Evolutionary conservation across 805 yeast species (phyloP), one percentile per base, ranked within the genome.

Genomic region (Brettanomyces sp.): DNA sequence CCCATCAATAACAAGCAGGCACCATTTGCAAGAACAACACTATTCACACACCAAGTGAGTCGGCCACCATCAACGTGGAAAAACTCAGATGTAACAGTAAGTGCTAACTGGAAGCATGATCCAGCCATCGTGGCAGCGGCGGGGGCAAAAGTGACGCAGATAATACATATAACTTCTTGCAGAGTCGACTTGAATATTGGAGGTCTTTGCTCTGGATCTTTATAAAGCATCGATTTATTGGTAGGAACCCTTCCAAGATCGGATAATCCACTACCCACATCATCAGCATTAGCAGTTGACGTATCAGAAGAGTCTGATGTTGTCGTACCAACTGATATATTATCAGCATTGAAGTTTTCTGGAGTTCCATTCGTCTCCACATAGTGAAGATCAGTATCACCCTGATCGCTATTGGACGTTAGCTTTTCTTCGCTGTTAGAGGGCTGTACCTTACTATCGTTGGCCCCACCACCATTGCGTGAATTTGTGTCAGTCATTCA

Each of bases 1-100:
- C 77, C 76, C 63, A 70, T 64, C 8, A 73, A 45, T 18, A 73
- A 55, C 28, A 73, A 56, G 39, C 68, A 63, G 3, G 74, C 59
- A 6, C 76, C 77, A 43, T 65, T 65, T 4, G 74, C 73, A 12
- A 73, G 57, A 42, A 60, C 59, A 22, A 70, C 65, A 14, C 72
- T 57, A 7, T 70, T 60, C 7, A 66, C 62, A 14, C 67, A 58
- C 78, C 78, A 73, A 2, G 74, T 66, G 21, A 73, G 51, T 30
- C 56, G 47, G 36, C 75, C 74, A 38, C 74, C 76, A 11, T 52
- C 43, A 12, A 68, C 59, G 21, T 55, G 46, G 46, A 72, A 73
- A 35, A 62, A 53, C 9, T 58, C 56, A 11, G 68, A 65, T 1
- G 69, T 59, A 13, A 58, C 54, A 12, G 64, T 57, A 24, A 73